phyloP scores from a whole-genome alignment of 2,329 filamentous ascomycete species.

The Trichoderma sp. region DNA sequence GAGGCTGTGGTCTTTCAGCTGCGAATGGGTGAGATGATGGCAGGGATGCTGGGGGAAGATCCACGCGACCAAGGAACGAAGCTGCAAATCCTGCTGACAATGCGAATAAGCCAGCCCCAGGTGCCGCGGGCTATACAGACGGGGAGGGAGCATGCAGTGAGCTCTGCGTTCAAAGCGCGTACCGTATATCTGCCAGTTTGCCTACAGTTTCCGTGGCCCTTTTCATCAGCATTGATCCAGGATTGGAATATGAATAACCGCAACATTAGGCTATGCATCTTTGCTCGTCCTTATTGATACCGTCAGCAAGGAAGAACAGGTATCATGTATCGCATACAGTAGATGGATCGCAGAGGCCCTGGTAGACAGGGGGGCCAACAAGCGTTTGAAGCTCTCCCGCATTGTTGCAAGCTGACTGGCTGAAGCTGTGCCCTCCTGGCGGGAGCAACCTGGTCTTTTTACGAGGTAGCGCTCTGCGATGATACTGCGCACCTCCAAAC shows the following conservation, averaged over 20 bases:
- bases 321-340: neutral
- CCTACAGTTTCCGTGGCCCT: neutral
- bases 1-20: constrained; percentile 24
- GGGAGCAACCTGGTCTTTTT: constrained; percentile 19
- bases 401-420: constrained; percentile 24
- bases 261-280: neutral
- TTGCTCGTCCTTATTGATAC: neutral
- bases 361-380: neutral
- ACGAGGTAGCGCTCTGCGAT: constrained; percentile 18
- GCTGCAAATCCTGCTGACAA: constrained; percentile 17
- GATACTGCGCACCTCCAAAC: constrained; percentile 4
- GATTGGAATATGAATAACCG: neutral
- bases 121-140: neutral
- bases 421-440: constrained; percentile 10
- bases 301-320: neutral
- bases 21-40: constrained; percentile 6
- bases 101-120: neutral
- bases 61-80: constrained; percentile 11
- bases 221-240: neutral
- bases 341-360: constrained; percentile 9
- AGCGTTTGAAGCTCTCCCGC: neutral
- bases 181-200: too few relatives aligned
- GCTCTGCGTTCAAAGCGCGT: neutral
- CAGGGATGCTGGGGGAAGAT: constrained; percentile 23
- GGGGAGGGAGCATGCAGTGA: neutral